Conservation (phyloP, 345 rosid species). For the Dipteronia dyeriana region DNA sequence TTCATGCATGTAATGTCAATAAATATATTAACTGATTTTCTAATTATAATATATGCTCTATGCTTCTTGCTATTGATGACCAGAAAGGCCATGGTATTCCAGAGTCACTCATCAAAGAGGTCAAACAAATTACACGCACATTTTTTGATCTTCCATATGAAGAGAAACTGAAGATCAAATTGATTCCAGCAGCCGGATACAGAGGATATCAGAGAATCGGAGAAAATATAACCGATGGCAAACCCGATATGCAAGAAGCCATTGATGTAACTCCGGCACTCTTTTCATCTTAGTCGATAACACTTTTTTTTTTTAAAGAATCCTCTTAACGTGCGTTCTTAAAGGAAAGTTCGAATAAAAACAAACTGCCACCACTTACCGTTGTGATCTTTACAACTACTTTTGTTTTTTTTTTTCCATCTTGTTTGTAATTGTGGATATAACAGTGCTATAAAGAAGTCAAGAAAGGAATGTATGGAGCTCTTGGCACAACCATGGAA, state of each 20-base stretch:
- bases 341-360: too few species aligned
- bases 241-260: slow-evolving; percentile 83
- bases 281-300: not conserved
- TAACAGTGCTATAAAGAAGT: slow-evolving; percentile 72
- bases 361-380: too few species aligned
- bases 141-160: slow-evolving; percentile 64
- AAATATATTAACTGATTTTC: too few species aligned
- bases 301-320: too few species aligned
- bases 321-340: too few species aligned
- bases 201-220: slow-evolving; percentile 86
- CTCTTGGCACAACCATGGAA: slow-evolving; percentile 69
- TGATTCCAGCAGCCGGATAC: slow-evolving; percentile 74
- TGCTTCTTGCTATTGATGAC: slow-evolving; percentile 16
- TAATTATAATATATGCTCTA: too few species aligned
- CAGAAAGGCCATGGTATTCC: slow-evolving; percentile 85
- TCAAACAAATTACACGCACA: slow-evolving; percentile 41
- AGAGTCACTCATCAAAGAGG: slow-evolving; percentile 53
- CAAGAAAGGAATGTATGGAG: slow-evolving; percentile 65
- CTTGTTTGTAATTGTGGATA: not conserved
- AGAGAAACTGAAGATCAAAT: slow-evolving; percentile 67
- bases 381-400: not conserved
- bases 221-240: slow-evolving; percentile 81
- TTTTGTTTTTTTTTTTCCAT: not conserved
- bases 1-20: not conserved
- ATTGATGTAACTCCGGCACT: slow-evolving; percentile 57